phyloP scores from a whole-genome alignment of 163 green algal genomes.

The Chloroidium sp. region DNA sequence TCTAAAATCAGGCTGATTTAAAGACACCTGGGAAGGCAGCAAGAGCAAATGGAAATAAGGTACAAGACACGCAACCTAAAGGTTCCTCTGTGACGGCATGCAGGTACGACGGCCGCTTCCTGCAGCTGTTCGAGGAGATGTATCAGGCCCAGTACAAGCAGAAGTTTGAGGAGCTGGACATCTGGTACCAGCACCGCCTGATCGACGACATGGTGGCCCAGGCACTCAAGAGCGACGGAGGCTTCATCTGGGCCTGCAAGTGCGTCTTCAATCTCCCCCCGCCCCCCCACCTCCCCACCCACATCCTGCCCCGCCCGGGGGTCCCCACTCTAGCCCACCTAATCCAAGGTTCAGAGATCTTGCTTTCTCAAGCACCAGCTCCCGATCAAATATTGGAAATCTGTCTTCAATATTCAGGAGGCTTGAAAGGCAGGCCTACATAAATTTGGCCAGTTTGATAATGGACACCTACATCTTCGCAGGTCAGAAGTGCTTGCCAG shows the following conservation, averaged over 20 bases:
- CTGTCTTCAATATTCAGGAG: too few species aligned
- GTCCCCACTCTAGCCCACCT: neutral
- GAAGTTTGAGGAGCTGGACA: constrained; percentile 74
- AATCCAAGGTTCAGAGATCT: neutral
- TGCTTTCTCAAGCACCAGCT: neutral
- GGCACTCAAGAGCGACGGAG: constrained; percentile 80
- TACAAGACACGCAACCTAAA: too few species aligned
- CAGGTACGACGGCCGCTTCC: constrained; percentile 77
- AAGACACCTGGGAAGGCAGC: too few species aligned
- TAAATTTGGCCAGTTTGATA: too few species aligned
- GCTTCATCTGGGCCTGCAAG: constrained; percentile 97
- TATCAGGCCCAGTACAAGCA: constrained; percentile 74
- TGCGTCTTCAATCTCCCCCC: neutral
- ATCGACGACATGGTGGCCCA: constrained; percentile 97
- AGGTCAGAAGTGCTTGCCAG: too few species aligned
- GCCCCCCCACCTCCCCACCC: too few species aligned
- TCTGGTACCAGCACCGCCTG: constrained; percentile 96
- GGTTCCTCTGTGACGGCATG: too few species aligned
- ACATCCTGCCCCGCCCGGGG: neutral
- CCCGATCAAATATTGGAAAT: too few species aligned
- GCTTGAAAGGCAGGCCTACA: too few species aligned
- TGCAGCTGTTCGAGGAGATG: constrained; percentile 67
- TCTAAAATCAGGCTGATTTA: neutral
- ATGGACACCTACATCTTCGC: too few species aligned
- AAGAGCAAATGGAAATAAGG: too few species aligned